Conservation (phyloP, 129 eudicot genomes). For the Heracleum sosnowskyi region DNA sequence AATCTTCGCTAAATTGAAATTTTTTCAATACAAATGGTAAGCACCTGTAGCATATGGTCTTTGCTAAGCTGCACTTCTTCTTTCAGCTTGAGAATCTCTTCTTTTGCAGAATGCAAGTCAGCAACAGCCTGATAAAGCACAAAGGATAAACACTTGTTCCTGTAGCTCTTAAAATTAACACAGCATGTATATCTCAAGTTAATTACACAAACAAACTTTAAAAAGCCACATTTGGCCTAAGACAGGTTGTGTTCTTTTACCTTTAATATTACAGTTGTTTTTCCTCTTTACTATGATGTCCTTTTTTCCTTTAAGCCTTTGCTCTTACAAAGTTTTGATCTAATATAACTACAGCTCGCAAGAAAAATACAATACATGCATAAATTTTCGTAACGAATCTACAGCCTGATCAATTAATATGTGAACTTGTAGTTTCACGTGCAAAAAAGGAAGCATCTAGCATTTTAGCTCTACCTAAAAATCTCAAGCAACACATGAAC, state of each 20-base stretch:
- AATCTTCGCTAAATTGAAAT: background rate
- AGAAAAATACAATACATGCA: background rate
- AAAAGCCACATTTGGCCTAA: background rate
- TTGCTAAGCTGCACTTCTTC: conserved; percentile 53
- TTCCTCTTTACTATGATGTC: background rate
- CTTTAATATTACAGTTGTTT: background rate
- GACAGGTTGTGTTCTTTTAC: background rate
- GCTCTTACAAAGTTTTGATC: background rate
- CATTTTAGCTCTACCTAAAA: background rate
- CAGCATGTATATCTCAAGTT: background rate
- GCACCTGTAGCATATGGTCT: conserved; percentile 75
- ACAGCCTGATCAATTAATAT: background rate
- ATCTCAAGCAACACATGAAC: background rate
- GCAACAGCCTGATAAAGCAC: conserved; percentile 10
- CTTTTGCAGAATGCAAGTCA: conserved; percentile 28
- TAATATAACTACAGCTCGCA: background rate
- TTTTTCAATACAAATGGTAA: background rate
- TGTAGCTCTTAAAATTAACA: background rate
- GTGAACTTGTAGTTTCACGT: background rate
- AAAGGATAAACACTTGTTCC: background rate
- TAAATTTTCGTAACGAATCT: background rate
- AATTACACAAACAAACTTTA: background rate
- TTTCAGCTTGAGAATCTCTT: conserved; percentile 62
- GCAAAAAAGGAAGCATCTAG: background rate
- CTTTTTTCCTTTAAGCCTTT: background rate